Conservation (phyloP, 192 early-diverging fungal genomes). For the Backusella luteola region DNA sequence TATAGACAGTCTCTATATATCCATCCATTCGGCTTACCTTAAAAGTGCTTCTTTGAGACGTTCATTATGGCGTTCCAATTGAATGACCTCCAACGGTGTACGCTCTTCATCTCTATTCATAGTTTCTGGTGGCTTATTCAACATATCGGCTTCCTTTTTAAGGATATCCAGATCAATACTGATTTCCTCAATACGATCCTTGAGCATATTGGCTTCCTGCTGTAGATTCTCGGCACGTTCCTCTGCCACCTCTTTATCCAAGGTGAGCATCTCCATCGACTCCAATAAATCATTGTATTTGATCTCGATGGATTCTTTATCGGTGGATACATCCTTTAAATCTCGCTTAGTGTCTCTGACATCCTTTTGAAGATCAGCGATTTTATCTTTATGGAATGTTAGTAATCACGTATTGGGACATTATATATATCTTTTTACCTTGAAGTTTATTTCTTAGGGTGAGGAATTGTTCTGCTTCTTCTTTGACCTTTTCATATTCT, state of each 20-base stretch:
- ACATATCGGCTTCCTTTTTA: slow-evolving; percentile 53
- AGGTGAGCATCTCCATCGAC: slow-evolving; percentile 75
- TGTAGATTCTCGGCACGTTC: slow-evolving; percentile 75
- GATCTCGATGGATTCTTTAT: slow-evolving; percentile 65
- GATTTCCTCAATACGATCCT: slow-evolving; percentile 80
- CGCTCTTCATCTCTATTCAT: slow-evolving; percentile 28
- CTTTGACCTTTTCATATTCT: slow-evolving; percentile 67
- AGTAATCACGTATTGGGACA: neutral
- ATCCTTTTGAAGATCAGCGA: slow-evolving; percentile 72
- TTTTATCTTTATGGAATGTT: slow-evolving; percentile 43
- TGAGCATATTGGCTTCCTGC: slow-evolving; percentile 65
- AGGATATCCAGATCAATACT: slow-evolving; percentile 63
- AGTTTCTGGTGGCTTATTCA: slow-evolving; percentile 23
- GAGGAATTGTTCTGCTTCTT: slow-evolving; percentile 71
- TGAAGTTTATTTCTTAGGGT: slow-evolving; percentile 62
- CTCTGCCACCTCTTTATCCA: slow-evolving; percentile 92
- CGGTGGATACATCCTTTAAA: slow-evolving; percentile 51
- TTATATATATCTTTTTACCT: slow-evolving; percentile 24
- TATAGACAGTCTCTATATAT: neutral
- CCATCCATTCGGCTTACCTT: slow-evolving; percentile 37
- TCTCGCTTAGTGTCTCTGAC: slow-evolving; percentile 56
- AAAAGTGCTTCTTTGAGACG: slow-evolving; percentile 85
- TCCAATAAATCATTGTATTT: slow-evolving; percentile 74
- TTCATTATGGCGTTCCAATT: slow-evolving; percentile 82
- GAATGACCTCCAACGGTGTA: slow-evolving; percentile 54